Conservation (phyloP, 164 flowering plant genomes). For the Macadamia integrifolia region DNA sequence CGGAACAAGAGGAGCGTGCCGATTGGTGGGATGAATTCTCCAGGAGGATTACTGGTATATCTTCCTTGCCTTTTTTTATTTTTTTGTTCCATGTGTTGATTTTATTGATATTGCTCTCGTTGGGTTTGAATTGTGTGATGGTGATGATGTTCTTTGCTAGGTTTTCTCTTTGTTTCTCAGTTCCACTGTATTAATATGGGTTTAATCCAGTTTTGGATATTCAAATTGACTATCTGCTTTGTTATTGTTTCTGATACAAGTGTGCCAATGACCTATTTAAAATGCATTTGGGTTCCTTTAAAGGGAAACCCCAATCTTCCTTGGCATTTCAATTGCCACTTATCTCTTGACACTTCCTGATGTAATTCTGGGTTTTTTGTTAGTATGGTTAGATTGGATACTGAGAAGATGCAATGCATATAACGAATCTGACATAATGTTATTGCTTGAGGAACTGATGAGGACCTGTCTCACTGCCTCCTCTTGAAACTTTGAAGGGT, state of each 20-base stretch:
- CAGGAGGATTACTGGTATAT: conserved; percentile 46
- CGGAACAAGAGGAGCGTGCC: conserved; percentile 32
- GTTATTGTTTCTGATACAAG: conserved; percentile 5
- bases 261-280: conserved; percentile 10
- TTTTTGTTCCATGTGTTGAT: not conserved
- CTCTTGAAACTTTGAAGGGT: too few relatives aligned
- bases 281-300: conserved; percentile 18
- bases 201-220: conserved; percentile 8
- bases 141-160: conserved; percentile 13
- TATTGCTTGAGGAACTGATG: too few relatives aligned
- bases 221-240: conserved; percentile 12
- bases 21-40: conserved; percentile 72
- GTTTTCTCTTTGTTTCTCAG: conserved; percentile 9
- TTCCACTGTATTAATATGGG: conserved; percentile 6
- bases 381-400: not conserved
- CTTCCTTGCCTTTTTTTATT: not conserved
- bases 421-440: too few relatives aligned
- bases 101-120: conserved; percentile 10
- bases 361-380: not conserved
- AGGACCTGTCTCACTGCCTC: too few relatives aligned
- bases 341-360: not conserved
- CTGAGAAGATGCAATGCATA: not conserved
- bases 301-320: conserved; percentile 22
- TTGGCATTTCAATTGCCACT: conserved; percentile 5
- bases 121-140: conserved; percentile 5